These are phyloP conservation scores for Ascochyta fabae DNA, from an alignment of 2,329 filamentous ascomycete genomes.

Conservation along the genomic window DNA sequence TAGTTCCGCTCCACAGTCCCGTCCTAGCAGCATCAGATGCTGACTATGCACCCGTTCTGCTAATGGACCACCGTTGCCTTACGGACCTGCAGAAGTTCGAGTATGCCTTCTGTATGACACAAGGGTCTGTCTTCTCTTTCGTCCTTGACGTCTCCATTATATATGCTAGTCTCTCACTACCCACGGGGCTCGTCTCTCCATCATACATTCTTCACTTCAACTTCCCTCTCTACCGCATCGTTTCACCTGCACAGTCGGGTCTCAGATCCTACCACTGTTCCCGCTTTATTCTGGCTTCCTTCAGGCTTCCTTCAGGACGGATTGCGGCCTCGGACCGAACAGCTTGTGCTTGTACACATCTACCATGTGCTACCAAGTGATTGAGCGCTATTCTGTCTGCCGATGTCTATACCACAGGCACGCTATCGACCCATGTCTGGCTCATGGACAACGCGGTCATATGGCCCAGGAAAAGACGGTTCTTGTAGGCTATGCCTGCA, in stretches of 20 bases:
- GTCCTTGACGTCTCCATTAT: constrained; percentile 30
- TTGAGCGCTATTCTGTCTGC: constrained; percentile 87
- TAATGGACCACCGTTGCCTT: constrained; percentile 45
- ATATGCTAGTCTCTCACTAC: constrained; percentile 39
- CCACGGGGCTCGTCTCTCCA: constrained; percentile 22
- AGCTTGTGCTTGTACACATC: not conserved
- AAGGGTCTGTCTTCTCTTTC: constrained; percentile 24
- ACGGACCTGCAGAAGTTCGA: constrained; percentile 41
- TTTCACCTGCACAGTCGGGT: constrained; percentile 22
- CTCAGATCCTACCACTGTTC: constrained; percentile 10
- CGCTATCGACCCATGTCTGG: constrained; percentile 79
- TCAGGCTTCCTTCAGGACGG: constrained; percentile 2
- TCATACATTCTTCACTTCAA: constrained; percentile 18
- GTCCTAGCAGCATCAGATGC: constrained; percentile 39
- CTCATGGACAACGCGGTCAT: constrained; percentile 77
- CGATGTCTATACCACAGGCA: constrained; percentile 88
- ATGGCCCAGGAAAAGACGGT: constrained; percentile 75
- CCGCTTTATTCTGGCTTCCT: not conserved
- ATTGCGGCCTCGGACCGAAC: not conserved
- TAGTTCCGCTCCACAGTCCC: constrained; percentile 38
- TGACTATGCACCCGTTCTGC: constrained; percentile 46
- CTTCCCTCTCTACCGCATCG: constrained; percentile 8
- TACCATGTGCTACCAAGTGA: constrained; percentile 83
- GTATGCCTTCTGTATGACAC: constrained; percentile 37
- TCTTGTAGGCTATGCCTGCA: constrained; percentile 81